phyloP scores from a whole-genome alignment of 306 rosid genomes.

The Corylus heterophylla region DNA sequence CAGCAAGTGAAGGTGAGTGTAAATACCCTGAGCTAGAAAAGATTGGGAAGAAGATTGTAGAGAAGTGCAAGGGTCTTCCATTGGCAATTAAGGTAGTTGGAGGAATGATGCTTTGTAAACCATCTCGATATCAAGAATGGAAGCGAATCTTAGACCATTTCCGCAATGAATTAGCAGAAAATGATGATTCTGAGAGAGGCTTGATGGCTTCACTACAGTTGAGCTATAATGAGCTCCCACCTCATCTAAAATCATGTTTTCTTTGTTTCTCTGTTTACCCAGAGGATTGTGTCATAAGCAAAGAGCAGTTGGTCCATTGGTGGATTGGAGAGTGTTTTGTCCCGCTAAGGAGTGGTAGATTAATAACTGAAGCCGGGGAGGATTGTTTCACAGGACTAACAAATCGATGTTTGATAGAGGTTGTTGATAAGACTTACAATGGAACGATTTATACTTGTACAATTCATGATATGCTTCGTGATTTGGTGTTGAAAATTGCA shows the following conservation, averaged over 20 bases:
- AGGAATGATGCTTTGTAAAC: constrained; percentile 38
- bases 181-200: constrained; percentile 18
- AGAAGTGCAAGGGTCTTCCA: constrained; percentile 40
- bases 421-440: constrained; percentile 33
- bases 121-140: constrained; percentile 29
- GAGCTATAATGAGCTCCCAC: constrained; percentile 41
- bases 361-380: constrained; percentile 38
- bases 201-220: constrained; percentile 31
- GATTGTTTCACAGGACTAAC: constrained; percentile 41
- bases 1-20: constrained; percentile 25
- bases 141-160: constrained; percentile 34
- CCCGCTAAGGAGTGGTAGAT: constrained; percentile 20
- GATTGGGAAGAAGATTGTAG: constrained; percentile 35
- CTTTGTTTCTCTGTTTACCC: constrained; percentile 43
- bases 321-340: constrained; percentile 56
- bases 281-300: constrained; percentile 35
- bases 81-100: constrained; percentile 42
- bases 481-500: constrained; percentile 30
- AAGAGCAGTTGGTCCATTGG: constrained; percentile 45
- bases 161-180: constrained; percentile 32
- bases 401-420: constrained; percentile 40
- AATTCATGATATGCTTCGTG: constrained; percentile 40
- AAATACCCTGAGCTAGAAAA: constrained; percentile 9
- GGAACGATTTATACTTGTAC: constrained; percentile 27
- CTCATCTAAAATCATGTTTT: constrained; percentile 37